Base-by-base conservation (phyloP, 2,329 filamentous ascomycete genomes). In the Epichloe hybrida region DNA sequence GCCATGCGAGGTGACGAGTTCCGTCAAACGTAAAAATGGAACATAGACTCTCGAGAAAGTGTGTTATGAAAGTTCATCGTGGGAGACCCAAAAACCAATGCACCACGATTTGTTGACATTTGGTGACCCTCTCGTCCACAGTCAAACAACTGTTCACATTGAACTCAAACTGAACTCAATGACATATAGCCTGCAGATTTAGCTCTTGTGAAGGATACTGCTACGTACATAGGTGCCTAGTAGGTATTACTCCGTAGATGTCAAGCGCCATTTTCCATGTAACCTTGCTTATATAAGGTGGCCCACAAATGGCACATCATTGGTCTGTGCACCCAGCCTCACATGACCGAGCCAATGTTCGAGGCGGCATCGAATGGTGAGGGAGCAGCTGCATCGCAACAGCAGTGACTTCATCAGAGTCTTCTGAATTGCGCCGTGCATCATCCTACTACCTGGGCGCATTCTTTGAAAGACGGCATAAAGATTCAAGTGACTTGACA, bases 281-380 rank as follows among this genome's bases (percentile, higher is more conserved):
- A 31, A n/a, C 13, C 2, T 17, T 21, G 46, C 49, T 52, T 52
- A 52, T 42, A 21, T 52, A 52, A 52, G 35, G 15, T 36, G 12
- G 7, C 34, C 6, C 50, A 39, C 21, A 50, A 47, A 31, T 31
- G 39, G 39, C 27, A 41, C 20, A 38, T 51, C 52, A 51, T 12
- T 56, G 58, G 58, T 52, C 57, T 57, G 59, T 64, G 62, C 64
- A 50, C 17, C 17, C 17, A 45, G 38, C 50, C 58, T 65, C 63
- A 65, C 61, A 64, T 66, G 64, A 66, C 60, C 61, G 53, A 43
- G 53, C 53, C 53, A 31, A 44, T 56, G 53, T 53, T 52, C 53
- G 48, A 50, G 34, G 47, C 41, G 35, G 48, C 52, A 17, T 34
- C 17, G 27, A 52, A 41, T 38, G 42, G 41, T 45, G 12, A 44